Conservation (phyloP, 208 protist species). For the Trypanosoma theileri region DNA sequence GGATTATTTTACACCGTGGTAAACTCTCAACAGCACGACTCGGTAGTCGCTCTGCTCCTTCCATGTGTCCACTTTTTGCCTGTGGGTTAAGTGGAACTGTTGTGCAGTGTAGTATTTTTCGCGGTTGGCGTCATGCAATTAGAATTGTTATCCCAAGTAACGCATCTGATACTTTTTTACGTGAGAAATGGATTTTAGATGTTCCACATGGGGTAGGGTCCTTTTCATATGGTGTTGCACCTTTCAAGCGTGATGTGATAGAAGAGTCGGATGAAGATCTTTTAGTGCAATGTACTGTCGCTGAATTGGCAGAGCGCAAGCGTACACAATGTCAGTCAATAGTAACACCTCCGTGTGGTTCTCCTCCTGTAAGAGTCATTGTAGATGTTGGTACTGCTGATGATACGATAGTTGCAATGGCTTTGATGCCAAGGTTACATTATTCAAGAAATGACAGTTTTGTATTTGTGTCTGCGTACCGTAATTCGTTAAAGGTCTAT, state of each 20-base stretch:
- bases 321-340: neutral
- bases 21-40: neutral
- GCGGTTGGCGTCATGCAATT: slow-evolving; percentile 15
- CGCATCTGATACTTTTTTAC: slow-evolving; percentile 21
- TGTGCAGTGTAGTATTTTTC: slow-evolving; percentile 20
- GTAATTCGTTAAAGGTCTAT: slow-evolving; percentile 4
- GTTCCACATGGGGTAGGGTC: slow-evolving; percentile 14
- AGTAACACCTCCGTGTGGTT: neutral
- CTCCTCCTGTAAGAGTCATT: slow-evolving; percentile 22
- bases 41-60: neutral
- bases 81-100: slow-evolving; percentile 24
- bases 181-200: slow-evolving; percentile 35
- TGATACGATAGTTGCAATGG: slow-evolving; percentile 16
- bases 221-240: slow-evolving; percentile 6
- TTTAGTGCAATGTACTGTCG: slow-evolving; percentile 28
- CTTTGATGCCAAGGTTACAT: neutral
- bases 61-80: neutral
- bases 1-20: slow-evolving; percentile 31
- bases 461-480: slow-evolving; percentile 10
- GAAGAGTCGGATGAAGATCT: slow-evolving; percentile 37
- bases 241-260: slow-evolving; percentile 25
- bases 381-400: slow-evolving; percentile 20
- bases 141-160: slow-evolving; percentile 22
- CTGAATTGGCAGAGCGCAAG: slow-evolving; percentile 34
- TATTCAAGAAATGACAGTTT: slow-evolving; percentile 4